Evolutionary conservation across 2,329 filamentous ascomycete species (phyloP).

Genomic region (Pestalotiopsis sp.): DNA sequence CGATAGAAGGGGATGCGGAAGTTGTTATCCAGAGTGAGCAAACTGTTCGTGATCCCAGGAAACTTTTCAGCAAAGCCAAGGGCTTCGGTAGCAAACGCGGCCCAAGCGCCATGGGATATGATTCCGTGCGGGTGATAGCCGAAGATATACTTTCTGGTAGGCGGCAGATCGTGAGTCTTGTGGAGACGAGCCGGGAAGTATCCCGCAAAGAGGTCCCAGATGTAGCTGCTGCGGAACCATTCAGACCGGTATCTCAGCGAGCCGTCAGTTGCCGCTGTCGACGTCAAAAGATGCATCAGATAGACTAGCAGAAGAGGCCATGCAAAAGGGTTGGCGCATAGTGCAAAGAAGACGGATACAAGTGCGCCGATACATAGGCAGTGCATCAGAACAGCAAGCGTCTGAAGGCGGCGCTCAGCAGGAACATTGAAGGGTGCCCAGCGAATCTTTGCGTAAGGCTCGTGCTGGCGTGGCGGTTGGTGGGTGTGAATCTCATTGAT

Average conservation of each 20-base stretch:
- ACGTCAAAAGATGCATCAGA: slow-evolving; percentile 80
- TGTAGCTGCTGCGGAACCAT: slow-evolving; percentile 69
- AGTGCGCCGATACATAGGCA: slow-evolving; percentile 71
- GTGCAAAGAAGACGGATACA: slow-evolving; percentile 84
- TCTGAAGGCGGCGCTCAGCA: slow-evolving; percentile 72
- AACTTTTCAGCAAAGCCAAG: slow-evolving; percentile 86
- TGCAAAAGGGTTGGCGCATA: slow-evolving; percentile 86
- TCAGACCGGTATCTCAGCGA: slow-evolving; percentile 74
- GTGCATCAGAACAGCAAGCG: slow-evolving; percentile 76
- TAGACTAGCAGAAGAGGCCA: slow-evolving; percentile 83
- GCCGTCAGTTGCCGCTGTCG: slow-evolving; percentile 76
- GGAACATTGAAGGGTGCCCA: slow-evolving; percentile 83
- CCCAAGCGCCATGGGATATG: slow-evolving; percentile 94
- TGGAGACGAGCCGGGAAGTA: slow-evolving; percentile 92
- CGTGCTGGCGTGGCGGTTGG: slow-evolving; percentile 21
- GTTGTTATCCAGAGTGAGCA: slow-evolving; percentile 93
- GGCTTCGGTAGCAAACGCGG: slow-evolving; percentile 87
- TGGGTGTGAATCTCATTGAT: slow-evolving; percentile 30
- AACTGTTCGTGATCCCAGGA: slow-evolving; percentile 90
- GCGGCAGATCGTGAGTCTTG: slow-evolving; percentile 77
- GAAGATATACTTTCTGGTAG: slow-evolving; percentile 91
- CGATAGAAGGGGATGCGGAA: slow-evolving; percentile 93
- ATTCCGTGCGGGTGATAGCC: slow-evolving; percentile 98
- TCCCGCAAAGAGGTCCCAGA: slow-evolving; percentile 88
- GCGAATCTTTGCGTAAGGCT: slow-evolving; percentile 59